Evolutionary conservation across 306 rosid species (phyloP).

Genomic region (Cucumis hystrix): DNA sequence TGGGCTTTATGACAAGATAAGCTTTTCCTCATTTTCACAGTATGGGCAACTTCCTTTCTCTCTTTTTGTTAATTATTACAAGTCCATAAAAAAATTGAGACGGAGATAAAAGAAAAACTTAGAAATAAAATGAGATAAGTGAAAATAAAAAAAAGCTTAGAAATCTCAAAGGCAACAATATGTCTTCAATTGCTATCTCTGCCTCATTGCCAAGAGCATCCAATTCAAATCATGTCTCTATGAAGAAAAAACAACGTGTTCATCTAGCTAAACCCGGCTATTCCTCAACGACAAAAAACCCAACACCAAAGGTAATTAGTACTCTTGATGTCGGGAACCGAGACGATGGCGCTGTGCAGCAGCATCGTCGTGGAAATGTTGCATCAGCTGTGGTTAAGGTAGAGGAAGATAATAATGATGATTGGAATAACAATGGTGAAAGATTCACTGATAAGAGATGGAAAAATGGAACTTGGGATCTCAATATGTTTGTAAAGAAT

Average conservation of each 20-base stretch:
- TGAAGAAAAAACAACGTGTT: conserved; percentile 16
- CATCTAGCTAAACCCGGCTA: background rate
- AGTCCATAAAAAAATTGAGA: background rate
- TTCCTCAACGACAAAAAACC: conserved; percentile 12
- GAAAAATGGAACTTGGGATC: conserved; percentile 40
- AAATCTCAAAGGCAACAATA: background rate
- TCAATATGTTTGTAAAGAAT: conserved; percentile 24
- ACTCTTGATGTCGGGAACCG: background rate
- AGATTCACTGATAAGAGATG: conserved; percentile 19
- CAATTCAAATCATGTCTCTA: conserved; percentile 16
- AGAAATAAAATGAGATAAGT: background rate
- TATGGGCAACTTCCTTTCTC: background rate
- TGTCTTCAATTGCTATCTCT: conserved; percentile 30
- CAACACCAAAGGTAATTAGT: background rate
- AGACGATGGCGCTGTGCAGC: background rate
- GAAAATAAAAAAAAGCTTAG: background rate
- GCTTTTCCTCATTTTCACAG: background rate
- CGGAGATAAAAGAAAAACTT: background rate
- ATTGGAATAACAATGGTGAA: background rate
- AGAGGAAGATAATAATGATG: background rate
- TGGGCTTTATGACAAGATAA: background rate
- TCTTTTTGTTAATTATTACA: background rate
- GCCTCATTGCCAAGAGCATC: conserved; percentile 20
- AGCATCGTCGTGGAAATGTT: background rate
- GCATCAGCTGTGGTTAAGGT: background rate